Percentiles rank a stretch among this genome's conserved stretches.
Conservation (phyloP, 1,284 basidiomycete species). For the Rhodotorula sp. region DNA sequence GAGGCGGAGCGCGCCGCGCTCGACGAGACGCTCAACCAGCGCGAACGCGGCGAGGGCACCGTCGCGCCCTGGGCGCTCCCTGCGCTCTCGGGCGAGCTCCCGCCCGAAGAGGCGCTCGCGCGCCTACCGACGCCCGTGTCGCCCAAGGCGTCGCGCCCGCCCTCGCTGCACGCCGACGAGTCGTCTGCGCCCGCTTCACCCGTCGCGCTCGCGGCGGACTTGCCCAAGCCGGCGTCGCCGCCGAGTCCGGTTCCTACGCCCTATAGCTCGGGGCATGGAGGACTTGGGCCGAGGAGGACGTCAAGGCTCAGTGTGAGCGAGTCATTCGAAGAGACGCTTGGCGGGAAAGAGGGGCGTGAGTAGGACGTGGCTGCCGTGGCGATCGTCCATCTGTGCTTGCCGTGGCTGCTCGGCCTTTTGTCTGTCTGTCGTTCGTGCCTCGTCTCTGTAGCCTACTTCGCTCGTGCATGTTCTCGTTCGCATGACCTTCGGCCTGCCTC, state of each 20-base stretch:
- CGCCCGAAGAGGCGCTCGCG: constrained; percentile 2
- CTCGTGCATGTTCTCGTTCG: too few species aligned
- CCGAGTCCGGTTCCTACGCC: background rate
- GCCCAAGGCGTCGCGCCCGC: background rate
- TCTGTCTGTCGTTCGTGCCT: too few species aligned
- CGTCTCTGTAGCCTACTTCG: too few species aligned
- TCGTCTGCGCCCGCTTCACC: too few species aligned
- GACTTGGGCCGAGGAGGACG: constrained; percentile 3
- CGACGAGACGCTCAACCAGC: background rate
- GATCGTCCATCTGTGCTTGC: too few species aligned
- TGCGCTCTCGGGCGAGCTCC: constrained; percentile 6
- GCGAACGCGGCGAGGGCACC: constrained; percentile 18
- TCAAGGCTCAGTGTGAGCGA: constrained; percentile 14
- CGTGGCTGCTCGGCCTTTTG: too few species aligned
- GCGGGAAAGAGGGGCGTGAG: background rate
- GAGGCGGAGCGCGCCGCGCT: constrained; percentile 12
- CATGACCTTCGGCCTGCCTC: too few species aligned
- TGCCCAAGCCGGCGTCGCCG: background rate
- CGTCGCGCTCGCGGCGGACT: background rate
- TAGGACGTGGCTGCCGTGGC: too few species aligned
- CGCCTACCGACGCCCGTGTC: background rate
- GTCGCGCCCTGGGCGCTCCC: constrained; percentile 37
- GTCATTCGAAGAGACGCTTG: background rate
- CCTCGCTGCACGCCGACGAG: background rate
- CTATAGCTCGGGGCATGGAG: background rate